Evolutionary conservation across 805 yeast species (phyloP), one percentile per base, ranked within the genome.

Genomic region (Candida methanosorbosa): DNA sequence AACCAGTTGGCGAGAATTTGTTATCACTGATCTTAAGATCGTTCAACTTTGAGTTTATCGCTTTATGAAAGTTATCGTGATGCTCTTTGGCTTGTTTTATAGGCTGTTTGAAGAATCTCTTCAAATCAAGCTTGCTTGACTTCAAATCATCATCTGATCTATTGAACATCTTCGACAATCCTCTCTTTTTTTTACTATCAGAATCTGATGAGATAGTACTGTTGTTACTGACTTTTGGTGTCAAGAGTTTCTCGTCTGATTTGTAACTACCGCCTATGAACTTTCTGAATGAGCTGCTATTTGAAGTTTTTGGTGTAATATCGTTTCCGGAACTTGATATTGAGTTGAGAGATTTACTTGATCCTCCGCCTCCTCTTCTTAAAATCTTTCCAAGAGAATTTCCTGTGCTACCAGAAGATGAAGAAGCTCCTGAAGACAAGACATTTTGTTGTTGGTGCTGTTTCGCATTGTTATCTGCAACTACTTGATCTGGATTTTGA

Each of bases 91-190:
- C 29, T 27, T 39, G 38, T 21, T 36, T 21, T 15, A 29, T 6
- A 14, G 32, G 32, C 15, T 21, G 19, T 15, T 30, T 30, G 50
- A 69, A 64, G 41, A 69, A 70, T 34, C 75, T 54, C 39, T 63
- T 63, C 37, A 70, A 54, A 34, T 61, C 63, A 30, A 61, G 41
- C 27, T 45, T 38, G 15, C 41, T 34, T 4, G 40, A 37, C 12
- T 9, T 18, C 13, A 21, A 9, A 29, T 29, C 32, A 20, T 29
- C 32, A 7, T 29, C 32, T n/a, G 23, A 29, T 29, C n/a, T 29
- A 14, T 15, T 9, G 9, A 18, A n/a, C 13, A 20, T 4, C 17
- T 12, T 20, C 6, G 21, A 6, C 16, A n/a, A 20, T 12, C 18
- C 13, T 13, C 23, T 16, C 18, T 18, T 28, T 18, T 28, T 28